Evolutionary conservation across 176 grass and related monocot genomes (phyloP), one percentile per base, ranked within the genome.

Genomic region (bread wheat (Triticum aestivum)): DNA sequence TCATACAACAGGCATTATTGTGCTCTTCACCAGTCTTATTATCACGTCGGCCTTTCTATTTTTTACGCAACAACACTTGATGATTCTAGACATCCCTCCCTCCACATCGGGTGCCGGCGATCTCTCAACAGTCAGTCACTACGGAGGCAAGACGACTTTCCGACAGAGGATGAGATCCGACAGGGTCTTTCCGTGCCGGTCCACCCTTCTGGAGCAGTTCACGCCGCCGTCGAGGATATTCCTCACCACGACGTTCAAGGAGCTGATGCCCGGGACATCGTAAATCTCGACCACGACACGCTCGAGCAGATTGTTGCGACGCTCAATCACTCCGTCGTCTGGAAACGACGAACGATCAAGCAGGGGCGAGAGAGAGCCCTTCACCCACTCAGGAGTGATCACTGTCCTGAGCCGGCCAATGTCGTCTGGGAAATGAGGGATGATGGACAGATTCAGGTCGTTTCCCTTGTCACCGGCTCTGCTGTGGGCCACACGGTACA

Each of bases 161-260:
- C 88, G 96, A 38, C 78, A 90, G 61, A 98, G 74, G 84, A 98
- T 92, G 64, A 98, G 87, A 94, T 98, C 93, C 35, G 96, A 95
- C 20, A 94, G 39, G 30, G 93, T 92, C 82, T 98, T 98, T 9
- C 96, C 96, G 32, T 98, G 93, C 56, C 96, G 69, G 73, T 98
- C 96, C 79, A 98, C 95, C 80, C 96, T 91, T 82, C 96, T 93
- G 5, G 96, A 95, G 72, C 91, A 98, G 85, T 95, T 98, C 6
- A 98, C 93, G 1, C 96, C 93, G 20, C 96, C 93, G 68, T 98
- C 96, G 2, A 98, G 84, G 65, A 95, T 95, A 88, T 96, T 98
- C 61, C 88, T 90, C 70, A 90, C 90, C 65, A 96, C 90, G 56
- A 98, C 80, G 71, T 98, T 96, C 45, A 98, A 62, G n/a, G 96